A percentile compares a stretch with the other conserved stretches of the same genome.
These are phyloP conservation scores for Melanogaster broomeanus DNA, from an alignment of 768 basidiomycete species.

Conservation along the genomic window DNA sequence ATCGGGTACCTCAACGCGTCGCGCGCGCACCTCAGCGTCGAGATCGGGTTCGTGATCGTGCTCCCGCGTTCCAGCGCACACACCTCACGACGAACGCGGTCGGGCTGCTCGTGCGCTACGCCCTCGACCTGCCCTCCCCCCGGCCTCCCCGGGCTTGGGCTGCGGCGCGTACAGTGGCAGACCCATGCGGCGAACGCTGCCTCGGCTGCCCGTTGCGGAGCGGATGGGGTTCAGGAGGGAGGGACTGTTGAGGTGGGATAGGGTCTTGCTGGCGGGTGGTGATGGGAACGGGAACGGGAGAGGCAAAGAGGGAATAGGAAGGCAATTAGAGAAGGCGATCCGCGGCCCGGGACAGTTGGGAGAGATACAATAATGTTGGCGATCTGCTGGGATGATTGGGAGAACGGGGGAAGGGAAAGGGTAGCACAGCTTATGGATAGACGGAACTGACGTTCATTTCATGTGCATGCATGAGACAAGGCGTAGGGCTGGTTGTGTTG, in stretches of 20 bases:
- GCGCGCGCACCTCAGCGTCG: slow-evolving; percentile 42
- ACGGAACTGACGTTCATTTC: background rate
- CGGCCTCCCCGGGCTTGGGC: slow-evolving; percentile 44
- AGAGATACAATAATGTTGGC: slow-evolving; percentile 40
- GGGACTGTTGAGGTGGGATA: slow-evolving; percentile 54
- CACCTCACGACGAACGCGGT: slow-evolving; percentile 60
- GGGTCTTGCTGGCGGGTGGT: slow-evolving; percentile 46
- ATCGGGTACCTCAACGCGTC: slow-evolving; percentile 53
- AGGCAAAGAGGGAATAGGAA: slow-evolving; percentile 36
- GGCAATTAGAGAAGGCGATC: slow-evolving; percentile 32
- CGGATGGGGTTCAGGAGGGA: slow-evolving; percentile 63
- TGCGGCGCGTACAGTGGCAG: slow-evolving; percentile 66
- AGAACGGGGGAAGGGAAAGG: slow-evolving; percentile 8
- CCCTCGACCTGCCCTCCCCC: slow-evolving; percentile 40
- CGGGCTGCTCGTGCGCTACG: slow-evolving; percentile 51
- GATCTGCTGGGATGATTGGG: slow-evolving; percentile 44
- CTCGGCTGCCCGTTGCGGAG: slow-evolving; percentile 52
- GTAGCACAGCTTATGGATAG: slow-evolving; percentile 10
- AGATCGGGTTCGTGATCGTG: slow-evolving; percentile 57
- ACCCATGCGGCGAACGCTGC: slow-evolving; percentile 48
- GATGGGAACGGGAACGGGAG: no score
- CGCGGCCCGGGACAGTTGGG: slow-evolving; percentile 23
- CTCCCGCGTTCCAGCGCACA: slow-evolving; percentile 62
- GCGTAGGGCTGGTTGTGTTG: no score
- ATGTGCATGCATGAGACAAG: no score